A percentile compares a stretch with the other conserved stretches of the same genome.
Evolutionary conservation across 345 rosid genomes (phyloP).

Genomic region (Salix viminalis): DNA sequence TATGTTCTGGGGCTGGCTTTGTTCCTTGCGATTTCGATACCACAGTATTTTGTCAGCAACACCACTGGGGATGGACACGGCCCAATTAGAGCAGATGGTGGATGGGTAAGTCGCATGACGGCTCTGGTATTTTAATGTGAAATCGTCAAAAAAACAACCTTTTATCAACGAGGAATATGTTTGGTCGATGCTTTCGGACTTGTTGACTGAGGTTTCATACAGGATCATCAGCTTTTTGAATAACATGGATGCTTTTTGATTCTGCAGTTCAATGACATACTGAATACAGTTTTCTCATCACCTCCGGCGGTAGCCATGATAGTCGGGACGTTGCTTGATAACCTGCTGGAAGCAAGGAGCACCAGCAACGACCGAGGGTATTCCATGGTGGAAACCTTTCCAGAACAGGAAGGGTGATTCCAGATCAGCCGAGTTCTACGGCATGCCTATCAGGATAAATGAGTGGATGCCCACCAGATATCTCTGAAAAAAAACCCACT

Average conservation of each 20-base stretch:
- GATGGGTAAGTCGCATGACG: constrained; percentile 69
- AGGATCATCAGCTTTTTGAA: background rate
- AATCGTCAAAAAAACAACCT: background rate
- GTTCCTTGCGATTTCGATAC: constrained; percentile 78
- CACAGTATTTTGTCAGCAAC: constrained; percentile 63
- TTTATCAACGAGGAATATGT: background rate
- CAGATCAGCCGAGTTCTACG: constrained; percentile 76
- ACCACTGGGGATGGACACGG: constrained; percentile 57
- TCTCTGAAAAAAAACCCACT: constrained; percentile 21
- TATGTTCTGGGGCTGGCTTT: constrained; percentile 77
- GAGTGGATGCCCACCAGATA: constrained; percentile 63
- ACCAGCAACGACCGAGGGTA: constrained; percentile 54
- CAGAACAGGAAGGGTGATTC: constrained; percentile 59
- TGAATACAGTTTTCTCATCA: constrained; percentile 85
- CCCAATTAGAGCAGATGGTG: constrained; percentile 67
- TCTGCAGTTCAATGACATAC: constrained; percentile 78
- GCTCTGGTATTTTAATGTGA: too few species aligned
- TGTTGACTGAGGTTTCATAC: background rate
- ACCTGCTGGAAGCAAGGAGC: constrained; percentile 57
- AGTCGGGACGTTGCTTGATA: constrained; percentile 63
- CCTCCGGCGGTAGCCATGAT: constrained; percentile 72
- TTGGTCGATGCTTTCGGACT: background rate
- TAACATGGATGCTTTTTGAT: background rate
- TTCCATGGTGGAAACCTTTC: constrained; percentile 91
- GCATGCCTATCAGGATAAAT: constrained; percentile 51